Base-by-base conservation (phyloP, 306 rosid species). In the Echinosophora koreensis region DNA sequence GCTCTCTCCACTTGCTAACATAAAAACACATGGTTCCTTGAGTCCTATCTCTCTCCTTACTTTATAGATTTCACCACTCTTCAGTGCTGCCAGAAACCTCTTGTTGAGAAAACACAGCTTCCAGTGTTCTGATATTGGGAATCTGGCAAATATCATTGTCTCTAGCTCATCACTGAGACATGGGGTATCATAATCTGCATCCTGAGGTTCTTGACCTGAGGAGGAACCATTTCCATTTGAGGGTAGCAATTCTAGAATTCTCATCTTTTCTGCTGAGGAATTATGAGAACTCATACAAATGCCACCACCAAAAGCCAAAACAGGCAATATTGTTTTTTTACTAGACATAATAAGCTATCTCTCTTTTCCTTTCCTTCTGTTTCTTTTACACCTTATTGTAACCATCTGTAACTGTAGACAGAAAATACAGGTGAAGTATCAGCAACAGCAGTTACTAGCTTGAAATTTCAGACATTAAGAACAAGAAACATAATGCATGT, bases 151-250 rank as follows among this genome's bases (percentile, higher is more conserved):
- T 72, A 94, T 94, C 82, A 87, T 51, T 3, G 88, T 87, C 88
- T 93, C 93, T 50, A 90, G 69, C 81, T 94, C 97, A 13, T 89
- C 91, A 64, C 84, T 84, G 59, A 94, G 92, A 65, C 83, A 55
- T 51, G 90, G 90, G 38, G 77, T 27, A 4, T 75, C 52, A 84
- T 87, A 87, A 90, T 94, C 97, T 90, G 94, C 94, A 88, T 94
- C 98, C 94, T 90, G 86, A 10, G 90, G 84, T 85, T 86, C 50
- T 9, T 34, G 39, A 58, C 83, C 78, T 42, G 89, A 77, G 83
- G 93, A 78, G 80, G 84, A 83, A 87, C 34, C 72, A 58, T 55
- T 64, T 52, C 35, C 77, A 34, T 58, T 22, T n/a, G 46, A 65
- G 8, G 27, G 64, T 66, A 69, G 59, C 56, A 66, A 46, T 49